Evolutionary conservation across 148 eudicot genomes (phyloP).

Genomic region (Talinum fruticosum): DNA sequence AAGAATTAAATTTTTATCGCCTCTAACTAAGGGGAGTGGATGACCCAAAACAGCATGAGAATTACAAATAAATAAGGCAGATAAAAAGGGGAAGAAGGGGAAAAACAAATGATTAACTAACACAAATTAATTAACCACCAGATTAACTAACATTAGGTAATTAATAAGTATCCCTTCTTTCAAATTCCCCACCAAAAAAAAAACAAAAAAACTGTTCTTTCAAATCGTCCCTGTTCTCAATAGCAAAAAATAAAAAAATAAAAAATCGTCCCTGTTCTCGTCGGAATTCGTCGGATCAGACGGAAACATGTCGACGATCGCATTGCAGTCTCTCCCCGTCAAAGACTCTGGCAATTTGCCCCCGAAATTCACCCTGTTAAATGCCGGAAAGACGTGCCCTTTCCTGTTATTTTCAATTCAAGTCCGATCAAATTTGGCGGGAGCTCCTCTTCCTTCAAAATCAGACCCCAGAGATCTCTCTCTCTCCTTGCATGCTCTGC

Average conservation of each 20-base stretch:
- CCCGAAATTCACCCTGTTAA: constrained; percentile 24
- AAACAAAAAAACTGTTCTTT: no score
- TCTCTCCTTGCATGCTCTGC: constrained; percentile 36
- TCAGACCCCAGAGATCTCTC: constrained; percentile 12
- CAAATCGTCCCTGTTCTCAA: not conserved
- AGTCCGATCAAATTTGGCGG: constrained; percentile 27
- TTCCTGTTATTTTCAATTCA: constrained; percentile 28
- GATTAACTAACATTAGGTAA: not conserved
- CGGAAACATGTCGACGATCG: constrained; percentile 37
- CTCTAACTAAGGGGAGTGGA: no score
- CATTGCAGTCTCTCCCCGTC: constrained; percentile 35
- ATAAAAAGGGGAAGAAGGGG: not conserved
- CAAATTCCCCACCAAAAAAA: no score
- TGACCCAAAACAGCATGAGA: no score
- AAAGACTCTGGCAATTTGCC: constrained; percentile 16
- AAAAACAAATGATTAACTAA: not conserved
- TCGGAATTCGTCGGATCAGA: not conserved
- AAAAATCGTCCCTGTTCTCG: not conserved
- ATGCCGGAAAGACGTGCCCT: constrained; percentile 20
- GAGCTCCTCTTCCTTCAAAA: constrained; percentile 27
- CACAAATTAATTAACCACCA: not conserved
- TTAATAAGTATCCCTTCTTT: no score
- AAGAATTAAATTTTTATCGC: no score
- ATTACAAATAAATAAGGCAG: not conserved
- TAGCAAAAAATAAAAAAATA: no score